Conservation (phyloP, 805 yeast species). For the Saturnispora gosingensis region DNA sequence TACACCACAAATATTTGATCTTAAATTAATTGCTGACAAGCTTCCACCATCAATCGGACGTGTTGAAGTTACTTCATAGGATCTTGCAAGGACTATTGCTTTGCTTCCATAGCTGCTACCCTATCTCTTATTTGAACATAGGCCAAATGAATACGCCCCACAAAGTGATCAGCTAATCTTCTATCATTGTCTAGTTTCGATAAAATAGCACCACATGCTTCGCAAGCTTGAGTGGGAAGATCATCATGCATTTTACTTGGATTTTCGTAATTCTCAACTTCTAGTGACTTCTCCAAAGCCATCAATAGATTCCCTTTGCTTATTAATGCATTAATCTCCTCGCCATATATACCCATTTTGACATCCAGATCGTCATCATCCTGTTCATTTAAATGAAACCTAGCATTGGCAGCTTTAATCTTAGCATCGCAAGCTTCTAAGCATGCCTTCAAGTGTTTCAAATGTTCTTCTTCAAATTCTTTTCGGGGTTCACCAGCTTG, state of each 20-base stretch:
- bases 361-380: constrained; percentile 1
- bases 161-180: constrained; percentile 80
- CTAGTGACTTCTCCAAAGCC: neutral
- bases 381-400: constrained; percentile 34
- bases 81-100: constrained; percentile 10
- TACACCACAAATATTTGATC: neutral
- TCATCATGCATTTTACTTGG: neutral
- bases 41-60: constrained; percentile 29
- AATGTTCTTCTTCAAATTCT: constrained; percentile 39
- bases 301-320: neutral
- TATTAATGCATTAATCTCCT: neutral
- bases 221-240: constrained; percentile 59
- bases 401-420: constrained; percentile 50
- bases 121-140: constrained; percentile 66
- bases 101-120: constrained; percentile 31
- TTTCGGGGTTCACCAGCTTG: constrained; percentile 38
- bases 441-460: constrained; percentile 38
- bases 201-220: constrained; percentile 80
- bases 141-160: constrained; percentile 80
- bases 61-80: constrained; percentile 12
- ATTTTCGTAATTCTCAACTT: neutral
- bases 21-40: constrained; percentile 21
- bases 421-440: constrained; percentile 59
- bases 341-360: neutral
- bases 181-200: constrained; percentile 81